Evolutionary conservation across 805 yeast genomes (phyloP), one percentile per base, ranked within the genome.

Genomic region (Middelhovenomyces tepae): DNA sequence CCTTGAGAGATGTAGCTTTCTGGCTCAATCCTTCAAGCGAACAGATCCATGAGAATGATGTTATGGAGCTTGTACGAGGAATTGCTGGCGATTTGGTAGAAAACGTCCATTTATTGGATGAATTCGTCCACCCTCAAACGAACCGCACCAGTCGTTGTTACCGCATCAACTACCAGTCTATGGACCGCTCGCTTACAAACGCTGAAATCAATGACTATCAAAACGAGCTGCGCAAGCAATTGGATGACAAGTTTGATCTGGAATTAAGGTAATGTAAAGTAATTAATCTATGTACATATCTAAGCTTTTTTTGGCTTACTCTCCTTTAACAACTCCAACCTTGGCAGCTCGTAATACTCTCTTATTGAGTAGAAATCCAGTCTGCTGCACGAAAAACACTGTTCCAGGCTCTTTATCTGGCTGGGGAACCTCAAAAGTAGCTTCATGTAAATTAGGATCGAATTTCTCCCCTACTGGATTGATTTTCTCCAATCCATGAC

Each of bases 321-420:
- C 66, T 35, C 60, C 73, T 64, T 80, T 83, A 45, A 86, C 95
- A 51, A 86, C 73, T 48, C 96, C 96, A 45, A 86, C 96, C 69
- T 86, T 86, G 38, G 96, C 95, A 20, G 96, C 94, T 63, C 96
- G 75, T 55, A 86, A 69, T 21, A 86, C 94, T 56, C 96, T 73
- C 48, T 79, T 75, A 63, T 85, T 85, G 51, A 85, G 69, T 39
- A 78, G 75, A 64, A 78, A 86, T 27, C 96, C 96, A 16, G 78
- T 71, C 62, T 82, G 95, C 64, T 86, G 95, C 39, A 87, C 95
- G 51, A 74, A 83, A 75, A 87, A 81, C 38, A 86, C 84, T 17
- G 95, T 79, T 39, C 95, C 95, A 11, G 95, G 83, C 60, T 82
- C 89, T 60, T 84, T 83, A 47, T 74, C 91, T 31, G 87, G 83